Conservation (phyloP, 768 basidiomycete species). For the Phaeotremella fagi region DNA sequence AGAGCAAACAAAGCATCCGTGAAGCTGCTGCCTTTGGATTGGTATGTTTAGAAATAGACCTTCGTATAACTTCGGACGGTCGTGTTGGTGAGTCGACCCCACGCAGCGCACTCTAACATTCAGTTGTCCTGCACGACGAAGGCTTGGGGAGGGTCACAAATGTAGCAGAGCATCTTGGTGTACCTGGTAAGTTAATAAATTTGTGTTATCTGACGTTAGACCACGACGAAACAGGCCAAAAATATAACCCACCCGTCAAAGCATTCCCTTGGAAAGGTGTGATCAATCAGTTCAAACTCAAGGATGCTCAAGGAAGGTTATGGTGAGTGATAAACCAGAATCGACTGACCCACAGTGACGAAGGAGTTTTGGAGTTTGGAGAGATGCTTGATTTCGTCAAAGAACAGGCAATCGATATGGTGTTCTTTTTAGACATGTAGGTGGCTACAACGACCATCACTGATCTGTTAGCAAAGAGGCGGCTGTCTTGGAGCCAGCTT, state of each 20-base stretch:
- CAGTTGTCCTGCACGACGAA: constrained; percentile 3
- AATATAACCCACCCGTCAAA: constrained; percentile 1
- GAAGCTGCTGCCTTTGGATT: neutral
- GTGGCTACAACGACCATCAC: neutral
- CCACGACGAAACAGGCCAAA: too few relatives aligned
- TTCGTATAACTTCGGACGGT: constrained; percentile 1
- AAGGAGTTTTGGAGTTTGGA: neutral
- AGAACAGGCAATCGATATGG: neutral
- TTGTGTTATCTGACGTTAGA: neutral
- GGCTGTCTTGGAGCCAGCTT: neutral
- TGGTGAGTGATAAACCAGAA: neutral
- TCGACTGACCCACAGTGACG: neutral
- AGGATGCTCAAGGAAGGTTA: neutral
- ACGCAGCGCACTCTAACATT: too few relatives aligned
- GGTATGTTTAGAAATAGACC: neutral
- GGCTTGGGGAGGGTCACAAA: constrained; percentile 4
- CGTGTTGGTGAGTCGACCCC: neutral
- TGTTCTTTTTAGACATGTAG: constrained; percentile 4
- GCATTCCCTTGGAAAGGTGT: neutral
- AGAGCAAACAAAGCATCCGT: neutral
- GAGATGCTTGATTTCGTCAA: neutral
- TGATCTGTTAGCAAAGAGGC: neutral
- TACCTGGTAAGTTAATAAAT: neutral
- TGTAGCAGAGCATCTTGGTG: neutral
- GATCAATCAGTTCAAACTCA: neutral